Evolutionary conservation across 73 alveolate species (phyloP).

Genomic region (Symbiodinium pilosum): DNA sequence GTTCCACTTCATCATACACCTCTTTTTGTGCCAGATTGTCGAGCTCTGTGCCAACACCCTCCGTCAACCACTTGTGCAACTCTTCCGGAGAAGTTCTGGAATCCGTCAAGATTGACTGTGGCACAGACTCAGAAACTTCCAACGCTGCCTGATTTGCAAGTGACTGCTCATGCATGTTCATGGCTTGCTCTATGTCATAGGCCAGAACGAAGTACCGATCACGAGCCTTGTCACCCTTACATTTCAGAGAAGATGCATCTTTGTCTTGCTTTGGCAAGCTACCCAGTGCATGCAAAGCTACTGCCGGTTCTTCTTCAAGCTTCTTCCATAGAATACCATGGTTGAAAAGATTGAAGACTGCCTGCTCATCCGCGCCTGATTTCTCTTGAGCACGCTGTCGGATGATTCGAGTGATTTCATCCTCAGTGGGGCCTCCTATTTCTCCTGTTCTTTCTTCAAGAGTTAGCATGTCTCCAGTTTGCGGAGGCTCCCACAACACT

Average conservation of each 20-base stretch:
- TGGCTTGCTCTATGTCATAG: neutral
- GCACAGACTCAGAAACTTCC: neutral
- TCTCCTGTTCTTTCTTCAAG: no score
- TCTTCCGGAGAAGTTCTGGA: neutral
- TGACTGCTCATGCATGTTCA: neutral
- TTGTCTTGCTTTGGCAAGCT: no score
- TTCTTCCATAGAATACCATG: neutral
- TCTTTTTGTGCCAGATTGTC: neutral
- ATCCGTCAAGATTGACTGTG: neutral
- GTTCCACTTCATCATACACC: neutral
- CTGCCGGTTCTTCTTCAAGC: neutral
- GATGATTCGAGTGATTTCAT: neutral
- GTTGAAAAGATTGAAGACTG: no score
- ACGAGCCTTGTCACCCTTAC: neutral
- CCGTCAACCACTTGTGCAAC: neutral
- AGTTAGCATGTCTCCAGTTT: no score
- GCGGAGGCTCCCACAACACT: no score
- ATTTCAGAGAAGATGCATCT: neutral
- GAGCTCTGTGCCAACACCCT: neutral
- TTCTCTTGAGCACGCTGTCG: neutral
- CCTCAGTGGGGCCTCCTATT: neutral
- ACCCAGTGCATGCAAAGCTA: no score
- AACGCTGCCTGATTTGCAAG: neutral
- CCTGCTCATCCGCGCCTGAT: neutral
- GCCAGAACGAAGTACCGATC: neutral